Conservation (phyloP, 73 alveolate species). For the Paramecium pentaurelia region DNA sequence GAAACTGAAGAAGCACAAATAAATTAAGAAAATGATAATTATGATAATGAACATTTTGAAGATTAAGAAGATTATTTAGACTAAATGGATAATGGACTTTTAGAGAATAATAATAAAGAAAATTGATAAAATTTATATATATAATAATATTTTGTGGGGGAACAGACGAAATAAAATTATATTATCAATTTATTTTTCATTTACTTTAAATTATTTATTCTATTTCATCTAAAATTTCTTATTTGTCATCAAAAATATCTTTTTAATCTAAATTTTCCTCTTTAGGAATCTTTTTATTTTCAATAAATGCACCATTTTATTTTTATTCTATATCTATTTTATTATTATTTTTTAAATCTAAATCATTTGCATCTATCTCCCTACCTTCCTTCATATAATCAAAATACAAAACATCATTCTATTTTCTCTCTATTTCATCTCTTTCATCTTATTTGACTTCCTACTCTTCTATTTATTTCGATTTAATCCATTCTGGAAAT, state of each 20-base stretch:
- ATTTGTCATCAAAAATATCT: background rate
- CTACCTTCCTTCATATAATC: slow-evolving; percentile 32
- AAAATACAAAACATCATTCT: slow-evolving; percentile 69
- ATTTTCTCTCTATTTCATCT: slow-evolving; percentile 91
- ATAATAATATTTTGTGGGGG: background rate
- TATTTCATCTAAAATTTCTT: background rate
- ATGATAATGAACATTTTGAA: slow-evolving; percentile 12
- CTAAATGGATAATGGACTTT: background rate
- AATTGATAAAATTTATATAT: background rate
- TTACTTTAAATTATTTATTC: background rate
- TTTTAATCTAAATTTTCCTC: background rate
- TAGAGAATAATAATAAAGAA: background rate
- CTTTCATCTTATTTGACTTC: slow-evolving; percentile 77
- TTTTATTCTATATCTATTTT: background rate
- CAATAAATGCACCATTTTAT: background rate
- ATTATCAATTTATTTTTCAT: background rate
- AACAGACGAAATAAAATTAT: background rate
- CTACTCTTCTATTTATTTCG: slow-evolving; percentile 77
- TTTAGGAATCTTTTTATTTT: background rate
- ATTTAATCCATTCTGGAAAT: slow-evolving; percentile 95
- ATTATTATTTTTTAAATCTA: background rate
- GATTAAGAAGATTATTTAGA: background rate
- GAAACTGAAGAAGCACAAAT: background rate
- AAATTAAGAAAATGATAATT: background rate
- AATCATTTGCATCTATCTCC: background rate